phyloP scores from a whole-genome alignment of 768 basidiomycete genomes.

The Leucocoprinus birnbaumii region DNA sequence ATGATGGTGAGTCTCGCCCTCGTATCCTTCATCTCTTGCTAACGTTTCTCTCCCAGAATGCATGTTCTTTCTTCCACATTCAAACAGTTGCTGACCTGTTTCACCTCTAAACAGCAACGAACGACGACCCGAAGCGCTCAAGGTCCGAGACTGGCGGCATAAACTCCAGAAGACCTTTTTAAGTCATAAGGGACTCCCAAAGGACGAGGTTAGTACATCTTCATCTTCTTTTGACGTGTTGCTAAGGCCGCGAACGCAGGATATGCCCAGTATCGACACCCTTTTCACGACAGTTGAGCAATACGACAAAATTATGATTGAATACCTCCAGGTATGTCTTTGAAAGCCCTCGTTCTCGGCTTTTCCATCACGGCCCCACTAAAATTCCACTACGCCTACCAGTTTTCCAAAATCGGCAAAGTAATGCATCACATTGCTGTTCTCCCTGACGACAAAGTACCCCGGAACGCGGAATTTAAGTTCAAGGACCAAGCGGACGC shows the following conservation, averaged over 20 bases:
- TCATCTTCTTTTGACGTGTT: slow-evolving; percentile 4
- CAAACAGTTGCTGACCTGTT: too few relatives aligned
- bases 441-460: slow-evolving; percentile 51
- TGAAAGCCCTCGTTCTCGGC: not conserved
- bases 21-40: not conserved
- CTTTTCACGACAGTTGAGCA: slow-evolving; percentile 76
- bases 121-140: slow-evolving; percentile 61
- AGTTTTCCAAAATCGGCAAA: slow-evolving; percentile 83
- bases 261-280: slow-evolving; percentile 71
- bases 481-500: slow-evolving; percentile 69
- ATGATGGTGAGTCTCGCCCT: slow-evolving; percentile 51
- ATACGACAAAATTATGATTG: slow-evolving; percentile 74
- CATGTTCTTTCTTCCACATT: not conserved
- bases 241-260: slow-evolving; percentile 36
- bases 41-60: not conserved
- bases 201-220: slow-evolving; percentile 64
- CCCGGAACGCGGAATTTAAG: slow-evolving; percentile 59
- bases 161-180: slow-evolving; percentile 87
- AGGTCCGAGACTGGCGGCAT: slow-evolving; percentile 91
- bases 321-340: slow-evolving; percentile 52
- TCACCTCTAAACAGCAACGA: slow-evolving; percentile 31
- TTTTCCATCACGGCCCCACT: not conserved
- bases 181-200: slow-evolving; percentile 59
- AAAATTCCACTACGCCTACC: too few relatives aligned
- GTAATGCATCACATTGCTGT: slow-evolving; percentile 86